These are phyloP conservation scores for Leccinum fuscescens DNA, from an alignment of 1,284 basidiomycete genomes.

Conservation along the genomic window DNA sequence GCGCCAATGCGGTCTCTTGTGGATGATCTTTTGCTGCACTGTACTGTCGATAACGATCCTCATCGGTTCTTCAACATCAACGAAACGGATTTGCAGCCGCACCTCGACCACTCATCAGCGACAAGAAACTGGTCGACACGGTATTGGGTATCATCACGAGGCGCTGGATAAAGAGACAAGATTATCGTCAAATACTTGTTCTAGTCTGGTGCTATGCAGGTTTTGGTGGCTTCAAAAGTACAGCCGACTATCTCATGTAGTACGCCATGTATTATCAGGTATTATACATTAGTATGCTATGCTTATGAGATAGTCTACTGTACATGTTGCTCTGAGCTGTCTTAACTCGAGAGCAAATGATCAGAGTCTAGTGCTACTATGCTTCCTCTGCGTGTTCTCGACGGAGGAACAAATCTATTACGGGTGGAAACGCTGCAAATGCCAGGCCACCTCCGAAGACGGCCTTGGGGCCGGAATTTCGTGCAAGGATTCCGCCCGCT, in stretches of 20 bases:
- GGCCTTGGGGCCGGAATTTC: slow-evolving; percentile 48
- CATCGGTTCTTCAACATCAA: slow-evolving; percentile 92
- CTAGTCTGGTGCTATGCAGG: slow-evolving; percentile 75
- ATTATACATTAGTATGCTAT: too few species aligned
- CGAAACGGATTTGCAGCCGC: slow-evolving; percentile 78
- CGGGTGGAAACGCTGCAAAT: slow-evolving; percentile 89
- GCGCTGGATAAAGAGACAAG: slow-evolving; percentile 87
- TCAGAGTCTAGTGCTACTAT: slow-evolving; percentile 59
- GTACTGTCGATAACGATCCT: slow-evolving; percentile 82
- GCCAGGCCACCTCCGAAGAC: slow-evolving; percentile 80
- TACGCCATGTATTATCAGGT: too few species aligned
- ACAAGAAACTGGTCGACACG: slow-evolving; percentile 70
- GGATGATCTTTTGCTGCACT: slow-evolving; percentile 89
- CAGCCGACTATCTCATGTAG: too few species aligned
- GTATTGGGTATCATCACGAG: slow-evolving; percentile 90
- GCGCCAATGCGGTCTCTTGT: slow-evolving; percentile 90
- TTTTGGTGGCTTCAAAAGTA: slow-evolving; percentile 91
- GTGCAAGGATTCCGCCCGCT: not conserved
- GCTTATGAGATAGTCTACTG: too few species aligned
- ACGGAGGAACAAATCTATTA: slow-evolving; percentile 84
- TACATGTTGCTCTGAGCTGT: too few species aligned
- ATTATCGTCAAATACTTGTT: slow-evolving; percentile 93
- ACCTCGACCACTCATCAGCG: slow-evolving; percentile 81
- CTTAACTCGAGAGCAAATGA: too few species aligned
- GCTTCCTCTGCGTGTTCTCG: slow-evolving; percentile 52